Conservation (phyloP, 148 eudicot genomes). For the Cornus suecica region DNA sequence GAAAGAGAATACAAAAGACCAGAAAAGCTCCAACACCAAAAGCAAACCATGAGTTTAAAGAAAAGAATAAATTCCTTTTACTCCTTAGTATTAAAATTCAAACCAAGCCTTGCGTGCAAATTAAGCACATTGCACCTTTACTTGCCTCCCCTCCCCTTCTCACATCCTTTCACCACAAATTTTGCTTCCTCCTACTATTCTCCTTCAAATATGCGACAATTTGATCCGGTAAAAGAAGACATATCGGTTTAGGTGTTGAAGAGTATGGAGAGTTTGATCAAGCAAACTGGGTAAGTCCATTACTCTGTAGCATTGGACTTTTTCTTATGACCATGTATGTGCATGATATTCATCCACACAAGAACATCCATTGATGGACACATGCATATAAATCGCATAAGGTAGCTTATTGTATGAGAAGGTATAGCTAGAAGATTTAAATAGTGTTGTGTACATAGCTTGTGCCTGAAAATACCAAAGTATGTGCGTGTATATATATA, state of each 20-base stretch:
- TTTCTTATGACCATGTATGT: neutral
- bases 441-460: no score
- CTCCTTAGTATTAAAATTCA: neutral
- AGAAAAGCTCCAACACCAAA: neutral
- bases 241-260: neutral
- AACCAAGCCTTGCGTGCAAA: constrained; percentile 9
- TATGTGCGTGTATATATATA: no score
- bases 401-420: no score
- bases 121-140: constrained; percentile 7
- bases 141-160: neutral
- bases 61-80: constrained; percentile 6
- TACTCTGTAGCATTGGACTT: neutral
- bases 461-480: no score
- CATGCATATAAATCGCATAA: neutral
- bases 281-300: constrained; percentile 33
- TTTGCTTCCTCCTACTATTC: neutral
- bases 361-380: no score
- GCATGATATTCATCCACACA: neutral
- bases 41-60: neutral
- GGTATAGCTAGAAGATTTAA: no score
- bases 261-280: constrained; percentile 27
- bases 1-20: neutral
- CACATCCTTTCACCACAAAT: neutral
- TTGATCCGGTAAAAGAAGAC: neutral
- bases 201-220: constrained; percentile 20